These are phyloP conservation scores for Eucommia ulmoides DNA, from an alignment of 257 asterid species.

Conservation along the genomic window DNA sequence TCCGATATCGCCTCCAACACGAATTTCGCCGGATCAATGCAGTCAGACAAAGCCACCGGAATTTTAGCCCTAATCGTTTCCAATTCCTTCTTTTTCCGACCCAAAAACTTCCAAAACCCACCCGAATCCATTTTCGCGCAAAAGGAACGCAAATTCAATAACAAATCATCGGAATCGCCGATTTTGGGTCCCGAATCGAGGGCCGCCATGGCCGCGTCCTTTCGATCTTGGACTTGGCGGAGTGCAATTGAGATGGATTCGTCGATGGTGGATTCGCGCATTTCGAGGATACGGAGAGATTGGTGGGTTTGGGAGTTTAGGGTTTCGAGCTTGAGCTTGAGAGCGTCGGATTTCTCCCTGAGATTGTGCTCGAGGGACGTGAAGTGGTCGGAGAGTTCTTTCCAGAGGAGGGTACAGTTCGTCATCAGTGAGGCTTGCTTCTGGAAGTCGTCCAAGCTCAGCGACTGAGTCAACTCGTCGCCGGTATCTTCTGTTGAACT, in stretches of 20 bases:
- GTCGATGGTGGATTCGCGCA: conserved; percentile 64
- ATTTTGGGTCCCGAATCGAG: conserved; percentile 33
- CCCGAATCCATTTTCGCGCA: conserved; percentile 58
- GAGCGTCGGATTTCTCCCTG: conserved; percentile 51
- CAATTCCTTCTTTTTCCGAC: conserved; percentile 67
- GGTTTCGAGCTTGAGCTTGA: conserved; percentile 39
- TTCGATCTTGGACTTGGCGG: conserved; percentile 21
- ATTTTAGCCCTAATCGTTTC: conserved; percentile 46
- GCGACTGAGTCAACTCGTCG: conserved; percentile 53
- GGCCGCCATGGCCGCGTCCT: neutral
- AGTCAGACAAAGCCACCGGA: conserved; percentile 59
- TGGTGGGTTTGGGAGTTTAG: conserved; percentile 43
- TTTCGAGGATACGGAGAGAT: conserved; percentile 41
- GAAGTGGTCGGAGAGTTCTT: conserved; percentile 95
- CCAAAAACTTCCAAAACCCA: conserved; percentile 64
- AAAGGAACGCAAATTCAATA: conserved; percentile 38
- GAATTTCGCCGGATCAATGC: conserved; percentile 90
- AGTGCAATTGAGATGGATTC: conserved; percentile 42
- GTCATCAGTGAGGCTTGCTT: conserved; percentile 96
- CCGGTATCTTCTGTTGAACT: conserved; percentile 92
- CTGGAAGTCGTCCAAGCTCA: conserved; percentile 94
- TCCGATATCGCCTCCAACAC: conserved; percentile 86
- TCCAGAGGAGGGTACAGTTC: conserved; percentile 96
- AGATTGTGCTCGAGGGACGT: conserved; percentile 76
- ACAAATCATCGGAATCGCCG: conserved; percentile 51